Evolutionary conservation across 2,329 filamentous ascomycete genomes (phyloP), one percentile per base, ranked within the genome.

Genomic region (Elsinoe perseae): DNA sequence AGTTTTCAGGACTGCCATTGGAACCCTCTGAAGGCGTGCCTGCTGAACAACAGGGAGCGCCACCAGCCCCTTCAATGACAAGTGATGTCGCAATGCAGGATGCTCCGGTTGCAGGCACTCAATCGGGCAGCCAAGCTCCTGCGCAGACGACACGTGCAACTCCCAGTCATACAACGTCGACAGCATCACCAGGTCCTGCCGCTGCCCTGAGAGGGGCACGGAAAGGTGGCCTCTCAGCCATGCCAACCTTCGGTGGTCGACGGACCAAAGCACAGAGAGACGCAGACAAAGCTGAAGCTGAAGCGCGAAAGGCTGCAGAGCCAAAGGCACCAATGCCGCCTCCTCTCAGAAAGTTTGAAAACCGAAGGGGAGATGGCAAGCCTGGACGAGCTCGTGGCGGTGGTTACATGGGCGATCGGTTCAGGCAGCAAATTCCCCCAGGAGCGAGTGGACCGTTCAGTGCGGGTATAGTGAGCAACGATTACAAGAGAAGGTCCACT

Each of bases 221-320:
- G 56, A 61, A 60, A 50, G 48, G 28, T 2, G 54, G 59, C 10
- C 43, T 60, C 30, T 57, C 62, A 10, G 61, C 63, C 52, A 67
- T 69, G 52, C 74, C 75, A 3, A 72, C 70, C 34, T 75, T 73
- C 57, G 71, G 68, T 14, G 73, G 72, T 10, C 68, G 75, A 54
- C 64, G 75, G 55, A 76, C 72, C 58, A 73, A 75, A 59, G 73
- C 72, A 27, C 72, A 74, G 50, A 64, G 72, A 21, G 71, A 72
- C 57, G 69, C 72, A 34, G 69, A 69, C 43, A 68, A 68, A 34
- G 62, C 66, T 20, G 66, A 65, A 12, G 65, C 68, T 42, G 61
- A 58, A 8, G 60, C 60, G n/a, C 50, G 50, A 18, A 56, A 57
- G 63, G 57, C 58, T 61, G 54, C 60, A 61, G 46, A 55, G 64